Percentiles rank a stretch among this genome's conserved stretches.
Evolutionary conservation across 2,329 filamentous ascomycete genomes (phyloP).

Genomic region (Zasmidium angulare): DNA sequence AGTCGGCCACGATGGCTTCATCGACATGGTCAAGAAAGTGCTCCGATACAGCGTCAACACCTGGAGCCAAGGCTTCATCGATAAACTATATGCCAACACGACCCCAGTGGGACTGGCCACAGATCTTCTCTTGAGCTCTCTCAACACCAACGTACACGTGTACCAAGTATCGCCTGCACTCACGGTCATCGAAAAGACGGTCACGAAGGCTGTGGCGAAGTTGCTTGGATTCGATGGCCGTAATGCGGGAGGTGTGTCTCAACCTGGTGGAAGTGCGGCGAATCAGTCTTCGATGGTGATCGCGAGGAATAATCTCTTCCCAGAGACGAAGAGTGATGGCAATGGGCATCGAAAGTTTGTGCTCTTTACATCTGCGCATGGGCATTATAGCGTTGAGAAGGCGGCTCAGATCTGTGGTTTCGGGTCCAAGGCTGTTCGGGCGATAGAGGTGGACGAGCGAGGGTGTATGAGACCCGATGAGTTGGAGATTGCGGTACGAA

Average conservation of each 20-base stretch:
- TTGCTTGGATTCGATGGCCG: conserved; percentile 75
- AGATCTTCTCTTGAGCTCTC: conserved; percentile 76
- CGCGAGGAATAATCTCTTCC: conserved; percentile 82
- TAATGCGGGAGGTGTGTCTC: conserved; percentile 68
- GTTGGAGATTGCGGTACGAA: conserved; percentile 62
- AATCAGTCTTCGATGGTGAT: conserved; percentile 85
- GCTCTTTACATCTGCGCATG: conserved; percentile 84
- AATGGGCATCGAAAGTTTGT: conserved; percentile 68
- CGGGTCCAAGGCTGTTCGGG: conserved; percentile 70
- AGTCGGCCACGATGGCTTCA: conserved; percentile 44
- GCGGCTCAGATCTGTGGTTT: conserved; percentile 88
- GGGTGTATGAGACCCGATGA: conserved; percentile 70
- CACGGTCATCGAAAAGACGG: conserved; percentile 83
- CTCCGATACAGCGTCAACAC: conserved; percentile 91
- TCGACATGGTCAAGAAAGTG: conserved; percentile 62
- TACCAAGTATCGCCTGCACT: conserved; percentile 91
- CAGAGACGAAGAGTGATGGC: conserved; percentile 71
- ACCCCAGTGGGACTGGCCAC: conserved; percentile 83
- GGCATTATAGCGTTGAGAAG: conserved; percentile 94
- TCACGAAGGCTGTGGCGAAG: conserved; percentile 67
- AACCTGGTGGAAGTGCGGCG: conserved; percentile 78
- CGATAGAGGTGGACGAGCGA: conserved; percentile 68
- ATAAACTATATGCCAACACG: conserved; percentile 90
- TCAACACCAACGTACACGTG: conserved; percentile 95
- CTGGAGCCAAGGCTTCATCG: conserved; percentile 96